phyloP scores from a whole-genome alignment of 2,329 filamentous ascomycete species.

The Verticillium zaregamsianum region DNA sequence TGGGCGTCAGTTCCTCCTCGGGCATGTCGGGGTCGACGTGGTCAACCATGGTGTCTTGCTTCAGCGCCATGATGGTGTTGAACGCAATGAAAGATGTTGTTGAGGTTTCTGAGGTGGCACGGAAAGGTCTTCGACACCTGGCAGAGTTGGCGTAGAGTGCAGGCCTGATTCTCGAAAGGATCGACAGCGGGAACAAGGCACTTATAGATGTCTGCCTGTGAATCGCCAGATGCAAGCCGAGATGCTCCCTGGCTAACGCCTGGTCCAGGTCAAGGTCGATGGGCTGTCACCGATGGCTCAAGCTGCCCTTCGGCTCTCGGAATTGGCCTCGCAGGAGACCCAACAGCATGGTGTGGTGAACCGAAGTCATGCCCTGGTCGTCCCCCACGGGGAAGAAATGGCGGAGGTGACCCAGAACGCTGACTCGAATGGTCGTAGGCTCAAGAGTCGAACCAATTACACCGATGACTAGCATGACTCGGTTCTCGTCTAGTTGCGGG shows the following conservation, averaged over 20 bases:
- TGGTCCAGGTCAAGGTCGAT: background rate
- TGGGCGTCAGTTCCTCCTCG: constrained; percentile 39
- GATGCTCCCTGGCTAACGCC: background rate
- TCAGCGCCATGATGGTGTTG: background rate
- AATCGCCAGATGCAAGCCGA: background rate
- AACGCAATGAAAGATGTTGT: background rate
- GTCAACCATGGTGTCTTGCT: background rate
- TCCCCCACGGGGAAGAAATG: background rate
- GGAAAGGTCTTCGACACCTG: background rate
- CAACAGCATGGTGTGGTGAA: background rate
- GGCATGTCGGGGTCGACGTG: background rate
- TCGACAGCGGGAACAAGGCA: background rate
- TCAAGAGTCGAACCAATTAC: background rate
- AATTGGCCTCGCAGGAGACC: background rate
- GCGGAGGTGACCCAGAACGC: background rate
- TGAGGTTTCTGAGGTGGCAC: background rate
- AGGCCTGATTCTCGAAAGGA: background rate
- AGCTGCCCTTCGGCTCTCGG: background rate
- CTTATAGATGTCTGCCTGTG: background rate
- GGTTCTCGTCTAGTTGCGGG: background rate
- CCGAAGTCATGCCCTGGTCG: background rate
- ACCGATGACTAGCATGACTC: background rate
- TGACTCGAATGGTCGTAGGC: background rate
- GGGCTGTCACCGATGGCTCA: background rate
- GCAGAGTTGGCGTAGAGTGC: background rate